Conservation (phyloP, 306 rosid genomes). For the Malus sylvestris region DNA sequence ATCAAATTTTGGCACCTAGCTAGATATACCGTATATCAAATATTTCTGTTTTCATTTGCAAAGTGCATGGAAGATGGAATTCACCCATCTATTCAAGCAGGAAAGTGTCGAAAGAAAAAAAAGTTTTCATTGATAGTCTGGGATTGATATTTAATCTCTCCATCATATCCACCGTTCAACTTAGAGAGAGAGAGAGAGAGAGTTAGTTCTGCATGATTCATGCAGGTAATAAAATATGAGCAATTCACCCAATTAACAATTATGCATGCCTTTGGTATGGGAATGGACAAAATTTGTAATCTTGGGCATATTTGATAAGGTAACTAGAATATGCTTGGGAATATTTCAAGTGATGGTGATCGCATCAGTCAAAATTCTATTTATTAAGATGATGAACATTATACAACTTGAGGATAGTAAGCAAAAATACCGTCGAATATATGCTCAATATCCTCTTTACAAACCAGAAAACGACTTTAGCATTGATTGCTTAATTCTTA, state of each 20-base stretch:
- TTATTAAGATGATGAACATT: no score
- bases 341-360: no score
- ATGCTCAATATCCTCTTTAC: neutral
- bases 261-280: neutral
- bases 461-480: conserved; percentile 1
- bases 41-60: neutral
- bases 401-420: fast-evolving
- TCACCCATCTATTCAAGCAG: neutral
- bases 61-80: neutral
- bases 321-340: conserved; percentile 5
- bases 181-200: neutral
- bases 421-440: neutral
- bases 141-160: neutral
- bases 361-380: no score
- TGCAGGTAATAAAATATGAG: neutral
- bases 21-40: neutral
- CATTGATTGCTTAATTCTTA: neutral
- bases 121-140: neutral
- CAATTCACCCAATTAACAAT: neutral
- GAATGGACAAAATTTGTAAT: neutral
- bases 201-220: neutral
- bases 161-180: neutral
- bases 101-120: neutral
- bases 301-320: neutral
- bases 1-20: neutral